These are phyloP conservation scores for Apiotrichum akiyoshidainum DNA, from an alignment of 1,284 basidiomycete genomes.

Conservation along the genomic window DNA sequence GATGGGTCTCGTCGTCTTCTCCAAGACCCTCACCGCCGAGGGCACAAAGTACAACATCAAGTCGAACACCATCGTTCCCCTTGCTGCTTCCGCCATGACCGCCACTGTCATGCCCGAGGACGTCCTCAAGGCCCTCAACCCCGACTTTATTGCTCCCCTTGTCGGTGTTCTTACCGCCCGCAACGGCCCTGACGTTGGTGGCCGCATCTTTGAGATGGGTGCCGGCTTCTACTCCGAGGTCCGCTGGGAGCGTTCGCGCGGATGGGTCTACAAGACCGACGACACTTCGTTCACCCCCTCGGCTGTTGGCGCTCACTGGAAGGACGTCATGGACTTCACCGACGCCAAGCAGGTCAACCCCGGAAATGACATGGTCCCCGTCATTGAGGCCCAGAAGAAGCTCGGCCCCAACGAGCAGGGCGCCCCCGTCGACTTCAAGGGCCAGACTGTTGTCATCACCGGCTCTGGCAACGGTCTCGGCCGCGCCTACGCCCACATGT, in stretches of 20 bases:
- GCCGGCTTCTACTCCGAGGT: constrained; percentile 91
- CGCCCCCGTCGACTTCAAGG: constrained; percentile 70
- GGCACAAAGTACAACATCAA: constrained; percentile 92
- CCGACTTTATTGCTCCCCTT: constrained; percentile 90
- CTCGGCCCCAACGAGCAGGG: constrained; percentile 20
- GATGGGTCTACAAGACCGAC: constrained; percentile 75
- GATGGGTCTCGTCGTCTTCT: constrained; percentile 82
- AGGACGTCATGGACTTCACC: constrained; percentile 76
- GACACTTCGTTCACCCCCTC: constrained; percentile 90
- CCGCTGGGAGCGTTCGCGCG: constrained; percentile 88
- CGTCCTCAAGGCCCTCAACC: constrained; percentile 87
- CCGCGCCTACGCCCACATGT: constrained; percentile 87
- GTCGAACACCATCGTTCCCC: constrained; percentile 82
- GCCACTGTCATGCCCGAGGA: constrained; percentile 96
- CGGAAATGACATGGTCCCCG: constrained; percentile 59
- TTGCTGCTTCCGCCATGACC: constrained; percentile 90
- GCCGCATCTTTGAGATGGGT: constrained; percentile 88
- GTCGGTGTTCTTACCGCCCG: constrained; percentile 61
- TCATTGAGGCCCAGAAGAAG: constrained; percentile 12
- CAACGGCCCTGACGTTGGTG: constrained; percentile 69
- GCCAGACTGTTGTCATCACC: constrained; percentile 89
- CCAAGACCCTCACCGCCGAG: constrained; percentile 85
- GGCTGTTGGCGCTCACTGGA: constrained; percentile 82
- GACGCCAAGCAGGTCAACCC: constrained; percentile 72
- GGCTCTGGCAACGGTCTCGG: constrained; percentile 92